Base-by-base conservation (phyloP, 2,329 filamentous ascomycete species). In the Xylariaceae sp. region DNA sequence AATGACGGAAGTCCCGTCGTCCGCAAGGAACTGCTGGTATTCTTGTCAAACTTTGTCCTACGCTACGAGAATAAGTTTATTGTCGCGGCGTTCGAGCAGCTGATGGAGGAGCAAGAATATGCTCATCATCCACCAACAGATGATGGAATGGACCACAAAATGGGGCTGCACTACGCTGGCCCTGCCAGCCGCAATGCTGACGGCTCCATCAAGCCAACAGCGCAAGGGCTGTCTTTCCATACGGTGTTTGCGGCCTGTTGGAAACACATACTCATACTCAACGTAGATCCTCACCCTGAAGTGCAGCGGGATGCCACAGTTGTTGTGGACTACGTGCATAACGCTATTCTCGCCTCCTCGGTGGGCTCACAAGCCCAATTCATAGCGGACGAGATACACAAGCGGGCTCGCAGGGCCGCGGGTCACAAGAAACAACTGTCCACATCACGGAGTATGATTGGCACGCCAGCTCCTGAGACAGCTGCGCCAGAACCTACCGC, bases 1-100 rank as follows among this genome's bases (percentile, higher is more conserved):
- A 89, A 90, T 49, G 94, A 99, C 68, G 94, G 92, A 32, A 96
- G 90, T 62, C 89, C 90, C 22, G 85, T 97, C 74, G 94, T 99
- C 27, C 85, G 94, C 42, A 95, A 91, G 65, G 94, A 99, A 69
- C 77, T 97, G 35, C 75, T 96, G 2, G 88, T 96, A 11, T 97
- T 97, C 74, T 84, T 96, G 58, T 97, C 94, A 0, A 86, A 88
- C 27, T 96, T 96, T 63, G 85, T 95, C 42, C 81, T 87, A 53
- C 86, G 92, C 38, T 96, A 96, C 65, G 87, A 95, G 70, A 90
- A 84, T 66, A 95, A 95, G 59, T 95, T 99, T 62, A 69, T 96
- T 39, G 91, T 97, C 30, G 86, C 89, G 1, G 91, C 92, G 5
- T 97, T 87, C 67, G 94, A 99, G 66, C 90, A 96, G 56, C 75